Conservation (phyloP, 345 rosid species). For the Alliaria petiolata region DNA sequence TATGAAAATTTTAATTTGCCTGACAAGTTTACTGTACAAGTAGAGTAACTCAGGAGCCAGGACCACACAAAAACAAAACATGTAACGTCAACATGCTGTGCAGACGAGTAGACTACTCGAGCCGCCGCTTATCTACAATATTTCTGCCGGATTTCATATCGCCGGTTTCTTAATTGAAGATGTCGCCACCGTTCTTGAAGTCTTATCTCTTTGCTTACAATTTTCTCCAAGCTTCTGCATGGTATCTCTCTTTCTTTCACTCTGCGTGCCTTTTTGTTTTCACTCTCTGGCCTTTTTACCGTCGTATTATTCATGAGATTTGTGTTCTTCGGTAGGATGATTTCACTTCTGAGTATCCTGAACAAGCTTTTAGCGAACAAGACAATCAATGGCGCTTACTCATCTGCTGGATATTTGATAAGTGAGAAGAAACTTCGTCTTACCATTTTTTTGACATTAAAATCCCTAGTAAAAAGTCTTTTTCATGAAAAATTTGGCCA, state of each 20-base stretch:
- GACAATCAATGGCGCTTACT: slow-evolving; percentile 48
- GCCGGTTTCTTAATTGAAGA: not conserved
- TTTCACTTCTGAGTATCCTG: slow-evolving; percentile 43
- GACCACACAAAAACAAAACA: too few species aligned
- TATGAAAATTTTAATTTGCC: too few species aligned
- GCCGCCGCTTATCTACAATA: not conserved
- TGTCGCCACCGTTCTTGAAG: slow-evolving; percentile 29
- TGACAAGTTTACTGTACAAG: too few species aligned
- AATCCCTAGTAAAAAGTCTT: too few species aligned
- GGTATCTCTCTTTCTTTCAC: slow-evolving; percentile 44
- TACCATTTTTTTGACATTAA: not conserved
- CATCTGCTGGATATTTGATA: slow-evolving; percentile 57
- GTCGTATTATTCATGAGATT: not conserved
- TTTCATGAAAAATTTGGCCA: too few species aligned
- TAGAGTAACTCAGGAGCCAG: too few species aligned
- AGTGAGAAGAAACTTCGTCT: slow-evolving; percentile 42
- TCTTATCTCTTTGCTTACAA: slow-evolving; percentile 69
- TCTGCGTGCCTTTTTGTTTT: not conserved
- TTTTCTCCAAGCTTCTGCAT: slow-evolving; percentile 58
- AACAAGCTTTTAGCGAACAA: slow-evolving; percentile 32
- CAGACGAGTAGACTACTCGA: not conserved
- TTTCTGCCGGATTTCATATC: slow-evolving; percentile 1
- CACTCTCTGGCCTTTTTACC: not conserved
- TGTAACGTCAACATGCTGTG: too few species aligned
- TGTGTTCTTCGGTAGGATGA: slow-evolving; percentile 37